Evolutionary conservation across 2,329 filamentous ascomycete species (phyloP).

Genomic region (Juglanconis oblonga): DNA sequence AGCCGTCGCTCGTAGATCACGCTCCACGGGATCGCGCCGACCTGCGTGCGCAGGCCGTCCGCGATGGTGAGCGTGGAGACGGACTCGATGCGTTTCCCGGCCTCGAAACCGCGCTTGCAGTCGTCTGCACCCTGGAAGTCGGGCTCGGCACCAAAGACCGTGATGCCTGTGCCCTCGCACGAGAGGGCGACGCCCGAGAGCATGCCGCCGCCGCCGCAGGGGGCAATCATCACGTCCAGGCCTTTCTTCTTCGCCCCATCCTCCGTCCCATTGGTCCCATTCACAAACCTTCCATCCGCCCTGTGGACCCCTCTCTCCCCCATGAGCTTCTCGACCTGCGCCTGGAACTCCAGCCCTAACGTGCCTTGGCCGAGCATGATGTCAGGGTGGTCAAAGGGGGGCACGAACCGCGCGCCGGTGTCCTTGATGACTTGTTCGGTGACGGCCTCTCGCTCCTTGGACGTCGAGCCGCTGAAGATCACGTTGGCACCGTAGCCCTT

Average conservation of each 20-base stretch:
- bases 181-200: constrained; percentile 79
- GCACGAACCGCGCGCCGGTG: constrained; percentile 76
- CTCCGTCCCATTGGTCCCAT: no score
- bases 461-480: constrained; percentile 78
- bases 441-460: constrained; percentile 75
- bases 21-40: constrained; percentile 73
- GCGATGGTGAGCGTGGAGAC: constrained; percentile 81
- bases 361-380: constrained; percentile 95
- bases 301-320: no score
- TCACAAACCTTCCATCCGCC: no score
- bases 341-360: constrained; percentile 74
- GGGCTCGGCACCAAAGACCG: constrained; percentile 86
- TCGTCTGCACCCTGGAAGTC: constrained; percentile 82
- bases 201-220: constrained; percentile 86
- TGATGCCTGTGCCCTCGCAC: constrained; percentile 66
- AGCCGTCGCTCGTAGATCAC: constrained; percentile 72
- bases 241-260: constrained; percentile 25
- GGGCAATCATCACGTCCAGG: constrained; percentile 73
- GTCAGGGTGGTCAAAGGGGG: constrained; percentile 89
- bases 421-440: constrained; percentile 64
- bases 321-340: constrained; percentile 62
- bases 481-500: constrained; percentile 73
- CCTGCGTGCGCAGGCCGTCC: constrained; percentile 81
- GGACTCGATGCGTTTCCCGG: constrained; percentile 59
- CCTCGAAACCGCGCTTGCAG: constrained; percentile 65